Conservation (phyloP, 345 rosid species). For the Gossypium turneri region DNA sequence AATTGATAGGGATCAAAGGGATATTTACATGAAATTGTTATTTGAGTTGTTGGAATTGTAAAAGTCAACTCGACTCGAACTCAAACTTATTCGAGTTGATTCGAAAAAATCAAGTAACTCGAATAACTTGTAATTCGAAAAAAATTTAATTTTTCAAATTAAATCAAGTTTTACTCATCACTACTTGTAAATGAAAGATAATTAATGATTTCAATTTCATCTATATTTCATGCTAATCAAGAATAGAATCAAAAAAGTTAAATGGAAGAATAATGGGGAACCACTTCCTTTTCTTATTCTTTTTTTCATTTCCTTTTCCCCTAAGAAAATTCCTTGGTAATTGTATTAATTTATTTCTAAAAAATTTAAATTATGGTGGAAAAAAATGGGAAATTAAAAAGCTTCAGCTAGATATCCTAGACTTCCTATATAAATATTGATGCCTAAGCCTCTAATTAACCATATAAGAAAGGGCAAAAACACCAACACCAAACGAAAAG, state of each 20-base stretch:
- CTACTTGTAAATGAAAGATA: too few relatives aligned
- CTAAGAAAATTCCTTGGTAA: background rate
- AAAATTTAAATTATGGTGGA: background rate
- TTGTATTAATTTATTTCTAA: background rate
- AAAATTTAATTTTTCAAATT: too few relatives aligned
- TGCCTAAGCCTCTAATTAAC: background rate
- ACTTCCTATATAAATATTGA: constrained; percentile 5
- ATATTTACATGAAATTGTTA: too few relatives aligned
- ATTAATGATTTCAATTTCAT: constrained; percentile 7
- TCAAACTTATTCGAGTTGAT: too few relatives aligned
- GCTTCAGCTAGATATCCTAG: background rate
- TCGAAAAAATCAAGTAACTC: too few relatives aligned
- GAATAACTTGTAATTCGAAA: too few relatives aligned
- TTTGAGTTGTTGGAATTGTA: too few relatives aligned
- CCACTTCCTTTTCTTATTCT: background rate
- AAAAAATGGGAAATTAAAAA: background rate
- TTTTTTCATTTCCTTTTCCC: background rate
- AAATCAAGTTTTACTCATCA: too few relatives aligned
- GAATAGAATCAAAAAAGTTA: constrained; percentile 6
- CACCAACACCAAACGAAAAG: background rate
- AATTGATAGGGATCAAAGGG: too few relatives aligned
- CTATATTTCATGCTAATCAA: background rate
- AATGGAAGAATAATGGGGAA: constrained; percentile 9
- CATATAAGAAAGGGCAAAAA: background rate
- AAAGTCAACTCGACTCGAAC: too few relatives aligned